Conservation (phyloP, 352 stramenopile species). For the Blastocystis sp. region DNA sequence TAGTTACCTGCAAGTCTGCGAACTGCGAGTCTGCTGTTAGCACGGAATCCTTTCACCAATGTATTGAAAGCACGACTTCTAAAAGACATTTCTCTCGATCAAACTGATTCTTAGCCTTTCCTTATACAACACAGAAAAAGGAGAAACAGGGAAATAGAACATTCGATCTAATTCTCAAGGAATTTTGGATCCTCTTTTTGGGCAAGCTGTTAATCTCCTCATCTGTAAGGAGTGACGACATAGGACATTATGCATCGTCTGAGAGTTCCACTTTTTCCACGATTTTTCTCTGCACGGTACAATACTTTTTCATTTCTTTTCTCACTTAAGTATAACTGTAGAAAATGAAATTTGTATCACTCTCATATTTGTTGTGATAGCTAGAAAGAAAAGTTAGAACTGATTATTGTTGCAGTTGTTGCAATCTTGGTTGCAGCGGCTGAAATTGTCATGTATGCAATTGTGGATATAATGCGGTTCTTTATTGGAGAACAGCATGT, state of each 20-base stretch:
- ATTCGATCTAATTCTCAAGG: neutral
- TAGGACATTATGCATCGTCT: too few species aligned
- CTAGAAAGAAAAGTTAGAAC: neutral
- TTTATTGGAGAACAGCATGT: slow-evolving; percentile 21
- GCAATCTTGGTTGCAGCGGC: neutral
- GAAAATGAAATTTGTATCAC: slow-evolving; percentile 30
- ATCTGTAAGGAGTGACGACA: too few species aligned
- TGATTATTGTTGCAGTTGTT: neutral
- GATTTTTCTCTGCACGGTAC: neutral
- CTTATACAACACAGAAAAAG: slow-evolving; percentile 14
- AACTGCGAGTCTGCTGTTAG: neutral
- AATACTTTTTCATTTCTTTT: neutral
- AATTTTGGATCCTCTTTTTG: neutral
- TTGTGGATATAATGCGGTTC: neutral
- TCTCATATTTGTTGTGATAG: neutral
- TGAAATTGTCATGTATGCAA: neutral
- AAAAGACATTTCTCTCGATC: slow-evolving; percentile 26
- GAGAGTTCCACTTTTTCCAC: neutral
- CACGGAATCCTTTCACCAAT: slow-evolving; percentile 35
- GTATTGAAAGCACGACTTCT: slow-evolving; percentile 37
- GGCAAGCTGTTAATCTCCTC: neutral
- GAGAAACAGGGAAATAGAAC: slow-evolving; percentile 29
- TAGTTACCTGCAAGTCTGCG: slow-evolving; percentile 16
- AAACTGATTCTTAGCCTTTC: neutral
- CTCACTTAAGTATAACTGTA: neutral